These are phyloP conservation scores for Zygosaccharomyces rouxii DNA, from an alignment of 805 yeast species.

Conservation along the genomic window DNA sequence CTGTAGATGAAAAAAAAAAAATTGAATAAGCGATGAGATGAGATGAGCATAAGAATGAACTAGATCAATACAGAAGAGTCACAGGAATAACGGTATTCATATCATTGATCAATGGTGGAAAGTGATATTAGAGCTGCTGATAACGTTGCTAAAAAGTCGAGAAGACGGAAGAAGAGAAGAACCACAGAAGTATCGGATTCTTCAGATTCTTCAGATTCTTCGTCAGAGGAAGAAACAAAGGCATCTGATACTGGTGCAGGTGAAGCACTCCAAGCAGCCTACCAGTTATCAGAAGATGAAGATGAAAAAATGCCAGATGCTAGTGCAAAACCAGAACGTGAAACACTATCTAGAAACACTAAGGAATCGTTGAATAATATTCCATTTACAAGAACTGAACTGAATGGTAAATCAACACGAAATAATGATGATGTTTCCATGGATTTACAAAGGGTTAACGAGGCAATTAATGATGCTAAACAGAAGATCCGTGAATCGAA, in stretches of 20 bases:
- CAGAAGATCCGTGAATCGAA: slow-evolving; percentile 7
- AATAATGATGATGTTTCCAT: slow-evolving; percentile 20
- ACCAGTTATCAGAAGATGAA: slow-evolving; percentile 10
- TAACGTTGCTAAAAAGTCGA: slow-evolving; percentile 35
- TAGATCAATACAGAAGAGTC: background rate
- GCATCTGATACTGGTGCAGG: slow-evolving; percentile 6
- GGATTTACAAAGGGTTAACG: slow-evolving; percentile 32
- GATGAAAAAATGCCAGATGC: slow-evolving; percentile 34
- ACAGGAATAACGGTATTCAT: background rate
- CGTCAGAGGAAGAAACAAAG: slow-evolving; percentile 8
- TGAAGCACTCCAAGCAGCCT: slow-evolving; percentile 5
- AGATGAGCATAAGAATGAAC: slow-evolving; percentile 2
- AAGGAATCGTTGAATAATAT: slow-evolving; percentile 22
- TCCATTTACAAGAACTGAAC: slow-evolving; percentile 35
- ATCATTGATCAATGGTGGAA: slow-evolving; percentile 20
- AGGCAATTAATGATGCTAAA: slow-evolving; percentile 31
- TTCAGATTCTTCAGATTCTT: slow-evolving; percentile 41
- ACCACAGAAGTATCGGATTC: slow-evolving; percentile 65
- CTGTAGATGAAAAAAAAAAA: slow-evolving; percentile 8
- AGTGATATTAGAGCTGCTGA: slow-evolving; percentile 19
- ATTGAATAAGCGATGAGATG: slow-evolving; percentile 10
- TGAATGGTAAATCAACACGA: slow-evolving; percentile 25
- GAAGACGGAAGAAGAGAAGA: slow-evolving; percentile 77
- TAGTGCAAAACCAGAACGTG: slow-evolving; percentile 26
- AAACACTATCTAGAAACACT: slow-evolving; percentile 20